A percentile compares a stretch with the other conserved stretches of the same genome.
phyloP scores from a whole-genome alignment of 2,329 filamentous ascomycete genomes.

The Triangularia verruculosa region DNA sequence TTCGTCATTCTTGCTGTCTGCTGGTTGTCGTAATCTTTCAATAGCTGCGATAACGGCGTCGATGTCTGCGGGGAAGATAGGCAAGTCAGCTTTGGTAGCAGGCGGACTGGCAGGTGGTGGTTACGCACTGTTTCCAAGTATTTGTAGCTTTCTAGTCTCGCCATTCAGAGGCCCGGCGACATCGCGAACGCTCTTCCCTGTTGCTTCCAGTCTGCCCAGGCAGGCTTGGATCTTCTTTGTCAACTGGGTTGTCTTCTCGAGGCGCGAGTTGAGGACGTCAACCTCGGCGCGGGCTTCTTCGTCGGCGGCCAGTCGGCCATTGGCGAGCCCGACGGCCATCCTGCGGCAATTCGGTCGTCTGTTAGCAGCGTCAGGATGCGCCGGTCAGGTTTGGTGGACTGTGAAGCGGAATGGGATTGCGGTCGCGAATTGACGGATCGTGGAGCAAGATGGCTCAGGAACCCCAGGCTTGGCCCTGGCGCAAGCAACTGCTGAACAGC shows the following conservation, averaged over 20 bases:
- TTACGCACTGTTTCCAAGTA: slow-evolving; percentile 71
- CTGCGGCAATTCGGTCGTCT: not conserved
- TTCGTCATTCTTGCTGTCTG: slow-evolving; percentile 87
- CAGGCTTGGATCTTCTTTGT: slow-evolving; percentile 95
- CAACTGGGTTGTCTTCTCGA: slow-evolving; percentile 89
- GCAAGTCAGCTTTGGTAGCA: slow-evolving; percentile 24
- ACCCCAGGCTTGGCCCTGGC: not conserved
- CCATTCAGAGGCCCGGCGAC: slow-evolving; percentile 90
- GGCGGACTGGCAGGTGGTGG: not conserved
- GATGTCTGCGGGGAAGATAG: slow-evolving; percentile 59
- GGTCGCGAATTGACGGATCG: not conserved
- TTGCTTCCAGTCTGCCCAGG: slow-evolving; percentile 76
- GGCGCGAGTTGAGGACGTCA: slow-evolving; percentile 66
- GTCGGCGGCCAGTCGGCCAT: slow-evolving; percentile 52
- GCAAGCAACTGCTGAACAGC: not conserved
- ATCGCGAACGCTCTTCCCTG: slow-evolving; percentile 85
- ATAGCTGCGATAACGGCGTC: slow-evolving; percentile 84
- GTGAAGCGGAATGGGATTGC: not conserved
- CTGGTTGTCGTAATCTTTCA: slow-evolving; percentile 82
- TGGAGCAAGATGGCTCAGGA: not conserved
- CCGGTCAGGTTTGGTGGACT: not conserved
- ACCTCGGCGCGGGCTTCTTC: slow-evolving; percentile 69
- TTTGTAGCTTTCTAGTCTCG: slow-evolving; percentile 85
- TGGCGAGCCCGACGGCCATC: slow-evolving; percentile 53
- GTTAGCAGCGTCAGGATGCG: not conserved